Evolutionary conservation across 345 rosid genomes (phyloP).

Genomic region (Lenwebbia sp.): DNA sequence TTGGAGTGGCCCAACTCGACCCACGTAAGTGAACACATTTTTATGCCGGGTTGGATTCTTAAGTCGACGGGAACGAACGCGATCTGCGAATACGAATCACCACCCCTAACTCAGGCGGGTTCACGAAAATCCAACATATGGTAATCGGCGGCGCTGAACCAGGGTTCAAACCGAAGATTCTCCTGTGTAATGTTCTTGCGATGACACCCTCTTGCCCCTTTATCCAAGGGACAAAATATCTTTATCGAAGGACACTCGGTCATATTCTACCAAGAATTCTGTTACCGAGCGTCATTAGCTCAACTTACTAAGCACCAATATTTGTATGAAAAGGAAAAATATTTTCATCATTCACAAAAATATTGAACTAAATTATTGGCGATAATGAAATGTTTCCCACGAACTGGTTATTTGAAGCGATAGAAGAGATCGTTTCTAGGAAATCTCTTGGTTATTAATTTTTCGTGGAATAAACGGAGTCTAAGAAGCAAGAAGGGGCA

Average conservation of each 20-base stretch:
- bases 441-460: too few relatives aligned
- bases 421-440: too few relatives aligned
- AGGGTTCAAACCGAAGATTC: too few relatives aligned
- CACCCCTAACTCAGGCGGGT: neutral
- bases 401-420: too few relatives aligned
- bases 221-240: neutral
- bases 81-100: neutral
- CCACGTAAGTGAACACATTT: neutral
- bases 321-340: too few relatives aligned
- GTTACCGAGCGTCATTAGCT: neutral
- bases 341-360: too few relatives aligned
- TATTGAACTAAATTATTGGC: too few relatives aligned
- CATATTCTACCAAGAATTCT: neutral
- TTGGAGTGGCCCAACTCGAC: neutral
- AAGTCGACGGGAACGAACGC: neutral
- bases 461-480: too few relatives aligned
- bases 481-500: too few relatives aligned
- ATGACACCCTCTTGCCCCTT: neutral
- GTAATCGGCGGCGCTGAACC: too few relatives aligned
- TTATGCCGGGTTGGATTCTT: neutral
- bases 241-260: neutral
- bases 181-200: neutral
- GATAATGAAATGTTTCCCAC: too few relatives aligned
- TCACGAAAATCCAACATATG: neutral
- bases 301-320: neutral